These are phyloP conservation scores for Aspergillus unguis DNA, from an alignment of 2,329 filamentous ascomycete genomes.

Conservation along the genomic window DNA sequence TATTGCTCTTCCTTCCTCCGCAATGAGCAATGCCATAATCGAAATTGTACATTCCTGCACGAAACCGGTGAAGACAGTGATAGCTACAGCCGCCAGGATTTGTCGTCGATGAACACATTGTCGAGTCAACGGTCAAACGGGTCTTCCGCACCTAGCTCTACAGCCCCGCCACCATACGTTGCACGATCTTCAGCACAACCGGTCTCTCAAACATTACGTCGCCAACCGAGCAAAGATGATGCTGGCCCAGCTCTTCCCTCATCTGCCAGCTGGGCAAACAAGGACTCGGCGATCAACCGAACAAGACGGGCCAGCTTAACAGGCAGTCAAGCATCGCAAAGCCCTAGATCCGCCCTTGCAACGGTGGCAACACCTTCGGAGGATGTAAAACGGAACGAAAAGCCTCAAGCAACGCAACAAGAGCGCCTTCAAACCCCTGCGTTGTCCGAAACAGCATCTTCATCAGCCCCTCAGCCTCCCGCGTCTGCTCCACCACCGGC, in stretches of 20 bases:
- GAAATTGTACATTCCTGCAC: constrained; percentile 96
- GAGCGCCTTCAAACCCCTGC: constrained; percentile 27
- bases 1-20: constrained; percentile 97
- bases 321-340: constrained; percentile 76
- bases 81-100: constrained; percentile 88
- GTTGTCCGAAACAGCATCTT: constrained; percentile 21
- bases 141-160: constrained; percentile 19
- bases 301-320: constrained; percentile 68
- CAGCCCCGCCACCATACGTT: constrained; percentile 34
- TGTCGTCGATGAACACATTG: constrained; percentile 91
- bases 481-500: constrained; percentile 17
- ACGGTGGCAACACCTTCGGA: constrained; percentile 38
- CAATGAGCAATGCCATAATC: constrained; percentile 90
- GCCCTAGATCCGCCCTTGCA: constrained; percentile 63
- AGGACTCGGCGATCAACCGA: constrained; percentile 63
- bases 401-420: constrained; percentile 23
- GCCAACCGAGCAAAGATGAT: constrained; percentile 72
- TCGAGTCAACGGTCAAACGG: constrained; percentile 64
- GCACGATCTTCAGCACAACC: constrained; percentile 52
- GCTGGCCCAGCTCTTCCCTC: constrained; percentile 84
- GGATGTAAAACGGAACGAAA: constrained; percentile 36
- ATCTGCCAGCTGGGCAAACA: constrained; percentile 87
- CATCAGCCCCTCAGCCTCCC: constrained; percentile 18
- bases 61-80: constrained; percentile 98
- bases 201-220: constrained; percentile 60